phyloP scores from a whole-genome alignment of 2,329 filamentous ascomycete genomes.

The Paecilomyces sp. region DNA sequence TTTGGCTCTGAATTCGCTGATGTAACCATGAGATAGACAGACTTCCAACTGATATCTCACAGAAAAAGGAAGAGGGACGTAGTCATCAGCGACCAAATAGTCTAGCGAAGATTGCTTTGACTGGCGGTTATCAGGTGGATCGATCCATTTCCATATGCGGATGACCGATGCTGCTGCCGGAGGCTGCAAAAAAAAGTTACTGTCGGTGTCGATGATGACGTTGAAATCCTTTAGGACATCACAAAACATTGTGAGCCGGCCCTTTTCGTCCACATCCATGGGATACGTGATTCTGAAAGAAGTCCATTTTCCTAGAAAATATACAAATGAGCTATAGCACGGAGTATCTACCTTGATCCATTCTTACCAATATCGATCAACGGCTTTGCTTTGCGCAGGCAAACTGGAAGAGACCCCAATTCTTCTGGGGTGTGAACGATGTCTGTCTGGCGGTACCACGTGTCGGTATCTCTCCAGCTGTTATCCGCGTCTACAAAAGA shows the following conservation, averaged over 20 bases:
- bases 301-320: slow-evolving; percentile 53
- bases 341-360: neutral
- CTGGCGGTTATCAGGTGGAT: slow-evolving; percentile 17
- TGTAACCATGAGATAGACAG: slow-evolving; percentile 70
- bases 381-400: slow-evolving; percentile 42
- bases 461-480: slow-evolving; percentile 50
- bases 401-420: slow-evolving; percentile 31
- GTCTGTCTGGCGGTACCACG: slow-evolving; percentile 59
- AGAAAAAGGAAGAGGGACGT: slow-evolving; percentile 54
- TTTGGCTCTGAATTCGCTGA: slow-evolving; percentile 70
- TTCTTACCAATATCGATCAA: slow-evolving; percentile 53
- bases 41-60: slow-evolving; percentile 89
- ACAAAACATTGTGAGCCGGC: slow-evolving; percentile 39
- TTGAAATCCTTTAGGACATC: slow-evolving; percentile 65
- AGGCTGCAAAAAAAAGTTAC: slow-evolving; percentile 26
- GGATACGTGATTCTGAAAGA: slow-evolving; percentile 49
- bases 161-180: slow-evolving; percentile 2
- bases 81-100: slow-evolving; percentile 24
- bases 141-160: slow-evolving; percentile 35
- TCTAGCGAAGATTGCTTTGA: slow-evolving; percentile 23
- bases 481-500: slow-evolving; percentile 37
- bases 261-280: slow-evolving; percentile 16
- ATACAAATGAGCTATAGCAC: neutral
- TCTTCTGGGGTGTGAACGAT: slow-evolving; percentile 43
- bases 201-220: slow-evolving; percentile 40